Percentiles rank a stretch among this genome's conserved stretches.
Conservation (phyloP, 371 early-diverging fungal species). For the Encephalitozoon hellem region DNA sequence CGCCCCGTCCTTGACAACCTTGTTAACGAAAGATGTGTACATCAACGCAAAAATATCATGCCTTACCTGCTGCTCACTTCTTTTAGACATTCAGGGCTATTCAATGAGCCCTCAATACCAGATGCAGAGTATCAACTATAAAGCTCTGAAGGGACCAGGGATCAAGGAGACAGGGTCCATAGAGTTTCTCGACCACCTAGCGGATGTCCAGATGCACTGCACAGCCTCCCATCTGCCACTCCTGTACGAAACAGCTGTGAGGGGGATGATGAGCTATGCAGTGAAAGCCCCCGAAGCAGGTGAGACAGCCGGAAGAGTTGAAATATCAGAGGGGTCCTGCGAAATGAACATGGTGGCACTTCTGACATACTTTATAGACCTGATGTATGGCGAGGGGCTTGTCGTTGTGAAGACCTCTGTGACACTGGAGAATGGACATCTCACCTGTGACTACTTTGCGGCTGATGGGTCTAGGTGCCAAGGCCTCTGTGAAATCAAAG, state of each 20-base stretch:
- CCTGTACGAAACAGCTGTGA: background rate
- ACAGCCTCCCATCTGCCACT: background rate
- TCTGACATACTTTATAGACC: background rate
- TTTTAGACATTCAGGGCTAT: background rate
- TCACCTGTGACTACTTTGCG: background rate
- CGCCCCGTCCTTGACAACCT: background rate
- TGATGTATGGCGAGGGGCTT: background rate
- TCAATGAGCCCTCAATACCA: background rate
- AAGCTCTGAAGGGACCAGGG: background rate
- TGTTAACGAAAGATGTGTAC: background rate
- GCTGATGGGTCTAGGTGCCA: background rate
- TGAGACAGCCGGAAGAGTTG: background rate
- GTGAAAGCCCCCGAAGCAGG: background rate
- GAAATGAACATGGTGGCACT: background rate
- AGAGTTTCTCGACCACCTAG: background rate
- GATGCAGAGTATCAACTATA: background rate
- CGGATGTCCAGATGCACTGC: conserved; percentile 4
- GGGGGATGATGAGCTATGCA: conserved; percentile 1
- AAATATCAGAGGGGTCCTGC: background rate
- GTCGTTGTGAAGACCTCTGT: background rate
- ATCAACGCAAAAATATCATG: background rate
- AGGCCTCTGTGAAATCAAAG: conserved; percentile 2
- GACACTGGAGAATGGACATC: background rate
- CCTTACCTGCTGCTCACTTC: background rate
- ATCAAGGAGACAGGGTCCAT: background rate